A percentile compares a stretch with the other conserved stretches of the same genome.
These are phyloP conservation scores for Ilex paraguariensis DNA, from an alignment of 305 asterid species.

Conservation along the genomic window DNA sequence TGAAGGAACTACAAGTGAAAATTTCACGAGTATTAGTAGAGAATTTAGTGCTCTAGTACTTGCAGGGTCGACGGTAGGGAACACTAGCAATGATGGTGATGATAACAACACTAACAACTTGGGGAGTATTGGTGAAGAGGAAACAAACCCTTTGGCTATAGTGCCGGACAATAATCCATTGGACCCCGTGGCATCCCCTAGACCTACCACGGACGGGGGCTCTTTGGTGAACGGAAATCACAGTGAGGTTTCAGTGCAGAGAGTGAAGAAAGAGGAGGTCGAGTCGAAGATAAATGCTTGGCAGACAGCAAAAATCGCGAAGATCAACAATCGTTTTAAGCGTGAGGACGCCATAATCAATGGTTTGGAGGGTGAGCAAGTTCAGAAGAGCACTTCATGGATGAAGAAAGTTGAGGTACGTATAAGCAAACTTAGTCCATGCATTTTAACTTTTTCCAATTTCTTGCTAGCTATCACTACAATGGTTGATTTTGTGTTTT, in stretches of 20 bases:
- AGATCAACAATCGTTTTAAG: constrained; percentile 82
- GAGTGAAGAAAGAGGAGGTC: constrained; percentile 87
- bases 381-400: constrained; percentile 76
- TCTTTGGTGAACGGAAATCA: neutral
- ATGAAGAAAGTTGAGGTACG: constrained; percentile 96
- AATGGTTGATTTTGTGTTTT: no score
- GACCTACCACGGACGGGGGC: constrained; percentile 16
- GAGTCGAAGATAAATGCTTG: constrained; percentile 82
- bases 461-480: no score
- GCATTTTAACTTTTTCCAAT: neutral
- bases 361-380: constrained; percentile 88
- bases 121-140: constrained; percentile 66
- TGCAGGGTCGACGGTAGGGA: constrained; percentile 51
- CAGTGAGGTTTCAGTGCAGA: constrained; percentile 38
- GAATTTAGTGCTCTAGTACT: constrained; percentile 75
- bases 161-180: constrained; percentile 40
- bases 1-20: constrained; percentile 39
- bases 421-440: constrained; percentile 6
- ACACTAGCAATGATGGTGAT: constrained; percentile 9
- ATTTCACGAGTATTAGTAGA: constrained; percentile 69
- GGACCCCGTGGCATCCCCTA: constrained; percentile 29
- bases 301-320: constrained; percentile 80
- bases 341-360: constrained; percentile 75
- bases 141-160: constrained; percentile 70
- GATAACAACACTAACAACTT: constrained; percentile 28